Conservation (phyloP, 2,329 filamentous ascomycete genomes). For the Sporothrix variecibatus region DNA sequence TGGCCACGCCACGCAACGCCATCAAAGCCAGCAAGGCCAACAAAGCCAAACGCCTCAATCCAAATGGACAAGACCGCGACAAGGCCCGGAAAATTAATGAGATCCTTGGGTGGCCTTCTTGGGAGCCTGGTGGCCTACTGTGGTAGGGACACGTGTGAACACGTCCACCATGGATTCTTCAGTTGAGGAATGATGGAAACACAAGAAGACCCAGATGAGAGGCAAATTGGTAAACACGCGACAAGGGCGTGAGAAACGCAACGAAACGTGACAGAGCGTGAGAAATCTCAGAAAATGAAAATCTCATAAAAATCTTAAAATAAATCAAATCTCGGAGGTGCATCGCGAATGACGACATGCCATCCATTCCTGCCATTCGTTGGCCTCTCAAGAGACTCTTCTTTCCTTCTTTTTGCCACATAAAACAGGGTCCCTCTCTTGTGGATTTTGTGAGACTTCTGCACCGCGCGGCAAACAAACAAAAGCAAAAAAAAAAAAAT, state of each 20-base stretch:
- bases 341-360: slow-evolving; percentile 17
- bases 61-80: background rate
- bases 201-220: background rate
- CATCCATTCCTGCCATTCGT: background rate
- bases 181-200: background rate
- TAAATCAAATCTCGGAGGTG: slow-evolving; percentile 7
- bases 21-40: background rate
- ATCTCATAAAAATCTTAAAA: slow-evolving; percentile 3
- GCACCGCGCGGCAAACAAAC: background rate
- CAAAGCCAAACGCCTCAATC: background rate
- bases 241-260: slow-evolving; percentile 3
- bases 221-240: slow-evolving; percentile 16
- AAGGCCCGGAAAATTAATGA: background rate
- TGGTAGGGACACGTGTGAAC: background rate
- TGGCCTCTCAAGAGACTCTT: background rate
- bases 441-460: background rate
- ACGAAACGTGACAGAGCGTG: background rate
- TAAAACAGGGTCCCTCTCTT: background rate
- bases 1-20: background rate
- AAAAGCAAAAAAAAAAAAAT: background rate
- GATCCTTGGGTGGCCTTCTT: background rate
- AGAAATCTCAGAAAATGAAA: background rate
- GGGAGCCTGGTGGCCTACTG: background rate
- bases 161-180: background rate
- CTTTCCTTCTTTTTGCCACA: background rate